Evolutionary conservation across 768 basidiomycete genomes (phyloP).

Genomic region (Agaricus blazei): DNA sequence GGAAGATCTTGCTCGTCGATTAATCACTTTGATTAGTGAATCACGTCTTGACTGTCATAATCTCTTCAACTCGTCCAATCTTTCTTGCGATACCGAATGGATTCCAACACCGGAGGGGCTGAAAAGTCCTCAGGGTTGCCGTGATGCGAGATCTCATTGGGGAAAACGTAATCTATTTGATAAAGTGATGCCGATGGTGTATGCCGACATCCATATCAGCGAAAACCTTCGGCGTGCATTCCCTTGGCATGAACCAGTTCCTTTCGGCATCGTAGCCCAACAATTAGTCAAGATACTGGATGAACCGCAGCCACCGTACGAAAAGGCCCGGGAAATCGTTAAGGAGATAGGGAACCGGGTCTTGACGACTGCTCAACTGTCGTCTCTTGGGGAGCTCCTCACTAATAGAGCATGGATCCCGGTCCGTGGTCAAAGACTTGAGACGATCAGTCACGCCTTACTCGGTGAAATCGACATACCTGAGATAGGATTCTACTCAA

Average conservation of each 20-base stretch:
- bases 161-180: conserved; percentile 29
- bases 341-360: conserved; percentile 23
- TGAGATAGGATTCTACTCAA: conserved; percentile 23
- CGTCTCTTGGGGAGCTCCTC: conserved; percentile 14
- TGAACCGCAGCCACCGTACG: conserved; percentile 1
- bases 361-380: conserved; percentile 15
- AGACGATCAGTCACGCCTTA: conserved; percentile 18
- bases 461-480: conserved; percentile 13
- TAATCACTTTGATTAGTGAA: background rate
- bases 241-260: conserved; percentile 34
- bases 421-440: conserved; percentile 15
- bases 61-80: background rate
- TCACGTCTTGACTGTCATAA: background rate
- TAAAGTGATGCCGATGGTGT: conserved; percentile 29
- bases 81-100: conserved; percentile 21
- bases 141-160: conserved; percentile 17
- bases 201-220: conserved; percentile 18
- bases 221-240: conserved; percentile 25
- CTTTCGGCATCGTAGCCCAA: conserved; percentile 21
- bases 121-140: conserved; percentile 22
- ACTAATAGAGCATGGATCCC: conserved; percentile 29
- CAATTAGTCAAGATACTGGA: conserved; percentile 27
- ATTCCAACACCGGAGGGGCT: conserved; percentile 34
- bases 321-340: conserved; percentile 20
- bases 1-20: background rate